These are phyloP conservation scores for Pseudozyma sp. DNA, from an alignment of 1,284 basidiomycete genomes.

Conservation along the genomic window DNA sequence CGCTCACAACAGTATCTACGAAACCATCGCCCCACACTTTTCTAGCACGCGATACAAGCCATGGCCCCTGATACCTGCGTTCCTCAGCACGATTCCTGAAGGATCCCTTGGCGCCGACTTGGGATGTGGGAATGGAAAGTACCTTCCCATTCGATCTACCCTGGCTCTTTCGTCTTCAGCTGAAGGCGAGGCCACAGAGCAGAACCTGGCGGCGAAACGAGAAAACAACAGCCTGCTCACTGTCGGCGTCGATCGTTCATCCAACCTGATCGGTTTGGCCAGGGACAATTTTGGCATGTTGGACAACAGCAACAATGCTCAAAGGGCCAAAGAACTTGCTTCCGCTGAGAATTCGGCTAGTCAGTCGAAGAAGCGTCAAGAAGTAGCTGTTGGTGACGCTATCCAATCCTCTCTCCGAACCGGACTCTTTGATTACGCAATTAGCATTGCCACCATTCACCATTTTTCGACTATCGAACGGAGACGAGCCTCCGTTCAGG, in stretches of 20 bases:
- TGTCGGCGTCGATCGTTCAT: slow-evolving; percentile 78
- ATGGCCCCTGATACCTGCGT: slow-evolving; percentile 90
- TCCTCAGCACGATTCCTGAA: slow-evolving; percentile 79
- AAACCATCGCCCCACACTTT: slow-evolving; percentile 90
- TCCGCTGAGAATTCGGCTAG: not conserved
- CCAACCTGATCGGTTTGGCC: slow-evolving; percentile 69
- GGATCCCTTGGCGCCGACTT: slow-evolving; percentile 91
- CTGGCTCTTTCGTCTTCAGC: slow-evolving; percentile 12
- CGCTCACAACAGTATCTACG: slow-evolving; percentile 75
- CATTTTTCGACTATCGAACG: slow-evolving; percentile 64
- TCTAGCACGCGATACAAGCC: slow-evolving; percentile 96
- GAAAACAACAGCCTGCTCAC: slow-evolving; percentile 48
- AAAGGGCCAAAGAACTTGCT: not conserved
- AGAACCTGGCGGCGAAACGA: not conserved
- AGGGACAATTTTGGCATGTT: slow-evolving; percentile 46
- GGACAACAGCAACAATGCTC: not conserved
- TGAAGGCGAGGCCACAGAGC: not conserved
- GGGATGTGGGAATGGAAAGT: slow-evolving; percentile 98
- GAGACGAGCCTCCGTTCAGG: slow-evolving; percentile 54
- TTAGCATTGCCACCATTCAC: slow-evolving; percentile 68
- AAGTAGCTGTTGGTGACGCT: slow-evolving; percentile 65
- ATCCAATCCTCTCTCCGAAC: slow-evolving; percentile 52
- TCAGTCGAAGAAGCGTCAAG: slow-evolving; percentile 33
- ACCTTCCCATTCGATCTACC: slow-evolving; percentile 73
- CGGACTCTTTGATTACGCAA: slow-evolving; percentile 60